Evolutionary conservation across 2,329 filamentous ascomycete genomes (phyloP), one percentile per base, ranked within the genome.

Genomic region (Epichloe gansuensis): DNA sequence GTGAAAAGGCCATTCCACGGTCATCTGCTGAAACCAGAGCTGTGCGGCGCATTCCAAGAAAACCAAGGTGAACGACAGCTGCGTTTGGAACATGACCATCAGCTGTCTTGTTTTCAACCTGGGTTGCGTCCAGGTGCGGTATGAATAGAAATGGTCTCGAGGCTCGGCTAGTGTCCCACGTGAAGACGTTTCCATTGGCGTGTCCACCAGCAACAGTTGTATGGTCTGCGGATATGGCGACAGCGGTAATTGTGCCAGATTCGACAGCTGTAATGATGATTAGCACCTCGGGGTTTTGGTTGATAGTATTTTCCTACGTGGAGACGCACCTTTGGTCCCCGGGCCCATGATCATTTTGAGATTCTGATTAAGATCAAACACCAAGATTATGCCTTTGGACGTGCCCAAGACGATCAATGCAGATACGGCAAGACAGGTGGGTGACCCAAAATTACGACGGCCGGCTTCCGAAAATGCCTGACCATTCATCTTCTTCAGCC

Each of bases 291-390:
- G 74, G 65, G 52, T 54, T 51, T 53, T 50, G 15, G 31, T 31
- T 25, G 15, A 15, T 28, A 11, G n/a, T 21, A 8, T 4, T 21
- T 34, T 50, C n/a, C 7, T 39, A 6, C 38, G 5, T 31, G 15
- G 7, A 23, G 17, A 38, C 42, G 60, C 69, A 87, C 87, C 86
- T 76, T 93, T 95, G 1, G 91, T 95, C 37, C 91, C 91, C 35
- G 88, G 86, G 2, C 93, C 93, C 57, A 98, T 89, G 54, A 97
- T 95, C 61, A 87, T 85, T 69, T 95, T 96, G 53, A 97, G 73
- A 60, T 87, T 93, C 69, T 98, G 93, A 66, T 94, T 89, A 68
- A 96, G 97, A 72, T 98, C 94, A 72, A 98, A 98, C 55, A 97
- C 83, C 64, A 98, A 74, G 53, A 97, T 86, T 67, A 96, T 84